Base-by-base conservation (phyloP, 2,329 filamentous ascomycete genomes). In the Penicillium sp. region DNA sequence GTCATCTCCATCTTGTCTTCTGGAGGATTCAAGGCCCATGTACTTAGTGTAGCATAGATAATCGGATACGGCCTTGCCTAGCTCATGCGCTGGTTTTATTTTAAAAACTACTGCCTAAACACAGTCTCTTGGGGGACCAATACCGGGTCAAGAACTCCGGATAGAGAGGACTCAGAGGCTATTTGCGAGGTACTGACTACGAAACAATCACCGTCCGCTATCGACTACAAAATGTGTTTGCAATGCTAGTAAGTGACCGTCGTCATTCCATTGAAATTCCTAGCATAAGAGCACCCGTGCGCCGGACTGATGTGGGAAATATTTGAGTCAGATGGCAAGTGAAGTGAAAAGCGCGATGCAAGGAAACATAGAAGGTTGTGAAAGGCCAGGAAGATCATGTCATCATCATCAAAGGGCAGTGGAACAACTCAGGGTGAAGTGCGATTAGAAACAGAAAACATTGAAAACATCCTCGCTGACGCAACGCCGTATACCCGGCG, bases 41-140 rank as follows among this genome's bases (percentile, higher is more conserved):
- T 56, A 55, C 53, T 52, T 45, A 47, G 41, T 57, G 44, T 56
- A 56, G 52, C 50, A 57, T 57, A 54, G 50, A 53, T 56, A 57
- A 56, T 57, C 36, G 33, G 35, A 47, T 52, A 37, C 37, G 23
- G 40, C 42, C 43, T 48, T 45, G 38, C 5, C 14, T 27, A n/a
- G n/a, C n/a, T n/a, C n/a, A n/a, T n/a, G n/a, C n/a, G 41, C 39
- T 37, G 42, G 34, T 31, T 54, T 38, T 26, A 16, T 33, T 37
- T 28, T 38, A 25, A 16, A 25, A n/a, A 3, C 33, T 27, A 11
- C 33, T n/a, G n/a, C n/a, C n/a, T n/a, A n/a, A n/a, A n/a, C n/a
- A n/a, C n/a, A n/a, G n/a, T n/a, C n/a, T n/a, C n/a, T n/a, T n/a
- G n/a, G n/a, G n/a, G n/a, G n/a, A n/a, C n/a, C n/a, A n/a, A n/a